These are phyloP conservation scores for Rhizophora apiculata DNA, from an alignment of 345 rosid genomes.

Conservation along the genomic window DNA sequence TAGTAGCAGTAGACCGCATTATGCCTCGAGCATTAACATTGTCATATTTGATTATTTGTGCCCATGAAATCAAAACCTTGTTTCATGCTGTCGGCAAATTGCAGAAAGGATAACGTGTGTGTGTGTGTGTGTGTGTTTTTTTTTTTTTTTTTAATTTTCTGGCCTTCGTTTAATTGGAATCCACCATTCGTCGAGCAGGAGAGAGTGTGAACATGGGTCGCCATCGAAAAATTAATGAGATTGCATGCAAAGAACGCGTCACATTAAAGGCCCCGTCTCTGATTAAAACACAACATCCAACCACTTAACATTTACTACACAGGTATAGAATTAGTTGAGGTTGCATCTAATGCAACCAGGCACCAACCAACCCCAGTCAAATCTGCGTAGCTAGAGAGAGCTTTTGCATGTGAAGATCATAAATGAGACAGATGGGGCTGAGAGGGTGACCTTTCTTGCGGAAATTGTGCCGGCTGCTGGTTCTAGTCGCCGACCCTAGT, in stretches of 20 bases:
- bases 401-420: slow-evolving; percentile 29
- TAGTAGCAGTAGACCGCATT: no score
- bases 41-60: no score
- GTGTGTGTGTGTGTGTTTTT: neutral
- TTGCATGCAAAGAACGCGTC: slow-evolving; percentile 12
- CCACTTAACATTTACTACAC: neutral
- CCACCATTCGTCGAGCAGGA: neutral
- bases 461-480: neutral
- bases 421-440: slow-evolving; percentile 20
- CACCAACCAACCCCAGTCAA: neutral
- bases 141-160: neutral
- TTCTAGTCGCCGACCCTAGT: slow-evolving; percentile 12
- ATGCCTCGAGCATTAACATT: no score
- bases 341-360: slow-evolving; percentile 12
- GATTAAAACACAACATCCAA: slow-evolving; percentile 7
- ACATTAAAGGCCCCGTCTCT: slow-evolving; percentile 14
- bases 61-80: no score
- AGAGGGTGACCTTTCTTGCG: neutral
- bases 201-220: no score
- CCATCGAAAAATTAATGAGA: neutral
- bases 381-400: neutral
- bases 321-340: neutral
- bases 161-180: neutral
- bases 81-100: neutral
- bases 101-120: neutral